Percentiles rank a stretch among this genome's conserved stretches.
These are phyloP conservation scores for Rosa rugosa DNA, from an alignment of 306 rosid genomes.

Conservation along the genomic window DNA sequence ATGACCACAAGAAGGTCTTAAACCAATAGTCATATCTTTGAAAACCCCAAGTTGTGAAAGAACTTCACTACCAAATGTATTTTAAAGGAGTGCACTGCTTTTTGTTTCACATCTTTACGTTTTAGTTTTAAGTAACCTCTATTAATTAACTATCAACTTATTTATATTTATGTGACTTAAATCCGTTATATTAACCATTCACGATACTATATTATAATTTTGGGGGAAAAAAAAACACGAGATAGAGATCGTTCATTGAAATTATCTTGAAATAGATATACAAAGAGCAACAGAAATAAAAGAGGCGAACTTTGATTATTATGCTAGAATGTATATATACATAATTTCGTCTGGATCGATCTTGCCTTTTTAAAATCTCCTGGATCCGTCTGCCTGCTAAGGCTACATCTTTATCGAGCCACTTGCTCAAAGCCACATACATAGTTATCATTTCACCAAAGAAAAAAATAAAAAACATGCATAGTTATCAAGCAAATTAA, in stretches of 20 bases:
- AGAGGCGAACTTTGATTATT: too few relatives aligned
- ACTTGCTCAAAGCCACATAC: neutral
- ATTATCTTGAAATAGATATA: neutral
- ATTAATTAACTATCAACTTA: neutral
- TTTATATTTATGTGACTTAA: neutral
- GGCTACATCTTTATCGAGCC: neutral
- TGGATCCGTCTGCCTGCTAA: neutral
- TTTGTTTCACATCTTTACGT: neutral
- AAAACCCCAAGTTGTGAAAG: neutral
- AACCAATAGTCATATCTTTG: neutral
- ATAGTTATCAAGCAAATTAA: constrained; percentile 3
- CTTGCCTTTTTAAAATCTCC: neutral
- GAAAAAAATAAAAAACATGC: too few relatives aligned
- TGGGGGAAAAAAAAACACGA: too few relatives aligned
- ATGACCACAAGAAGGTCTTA: neutral
- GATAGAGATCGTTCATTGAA: neutral
- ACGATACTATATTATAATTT: too few relatives aligned
- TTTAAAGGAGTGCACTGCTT: neutral
- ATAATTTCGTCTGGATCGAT: neutral
- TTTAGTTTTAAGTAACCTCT: neutral
- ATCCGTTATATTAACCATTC: neutral
- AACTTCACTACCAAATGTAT: neutral
- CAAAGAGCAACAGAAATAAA: too few relatives aligned
- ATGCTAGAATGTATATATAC: too few relatives aligned
- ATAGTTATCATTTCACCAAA: neutral